Evolutionary conservation across 1,139 yeast genomes (phyloP).

Genomic region (Meyerozyma smithsonii): DNA sequence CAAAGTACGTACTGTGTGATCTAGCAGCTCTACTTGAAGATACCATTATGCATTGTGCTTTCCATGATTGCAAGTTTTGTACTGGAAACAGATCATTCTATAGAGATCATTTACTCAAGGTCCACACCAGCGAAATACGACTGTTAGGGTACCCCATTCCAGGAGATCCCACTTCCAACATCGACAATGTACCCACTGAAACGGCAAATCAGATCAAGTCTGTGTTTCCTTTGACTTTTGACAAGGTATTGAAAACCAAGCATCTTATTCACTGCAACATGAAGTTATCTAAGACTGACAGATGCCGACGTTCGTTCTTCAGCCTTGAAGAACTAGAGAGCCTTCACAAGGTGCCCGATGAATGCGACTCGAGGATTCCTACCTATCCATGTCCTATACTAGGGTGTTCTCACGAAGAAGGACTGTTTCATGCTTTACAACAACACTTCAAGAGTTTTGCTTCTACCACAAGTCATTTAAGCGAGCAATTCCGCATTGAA

Average conservation of each 20-base stretch:
- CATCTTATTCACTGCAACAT: neutral
- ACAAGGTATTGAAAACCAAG: neutral
- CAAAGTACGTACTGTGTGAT: neutral
- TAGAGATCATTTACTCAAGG: constrained; percentile 25
- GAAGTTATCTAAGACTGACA: neutral
- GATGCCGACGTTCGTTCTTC: neutral
- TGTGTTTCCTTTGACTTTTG: neutral
- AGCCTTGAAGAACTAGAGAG: neutral
- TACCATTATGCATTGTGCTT: constrained; percentile 25
- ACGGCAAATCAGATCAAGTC: neutral
- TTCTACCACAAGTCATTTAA: neutral
- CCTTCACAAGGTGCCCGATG: neutral
- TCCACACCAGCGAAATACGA: constrained; percentile 21
- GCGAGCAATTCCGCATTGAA: neutral
- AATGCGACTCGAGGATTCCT: neutral
- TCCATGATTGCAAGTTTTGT: constrained; percentile 25
- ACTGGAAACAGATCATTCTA: constrained; percentile 30
- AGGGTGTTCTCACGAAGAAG: neutral
- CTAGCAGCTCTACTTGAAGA: neutral
- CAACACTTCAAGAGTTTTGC: neutral
- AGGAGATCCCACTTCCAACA: neutral
- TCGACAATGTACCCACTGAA: neutral
- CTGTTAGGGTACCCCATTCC: constrained; percentile 32
- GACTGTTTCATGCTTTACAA: neutral
- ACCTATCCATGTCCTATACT: neutral